A percentile compares a stretch with the other conserved stretches of the same genome.
phyloP scores from a whole-genome alignment of 192 early-diverging fungal species.

The Chytriomyces sp. region DNA sequence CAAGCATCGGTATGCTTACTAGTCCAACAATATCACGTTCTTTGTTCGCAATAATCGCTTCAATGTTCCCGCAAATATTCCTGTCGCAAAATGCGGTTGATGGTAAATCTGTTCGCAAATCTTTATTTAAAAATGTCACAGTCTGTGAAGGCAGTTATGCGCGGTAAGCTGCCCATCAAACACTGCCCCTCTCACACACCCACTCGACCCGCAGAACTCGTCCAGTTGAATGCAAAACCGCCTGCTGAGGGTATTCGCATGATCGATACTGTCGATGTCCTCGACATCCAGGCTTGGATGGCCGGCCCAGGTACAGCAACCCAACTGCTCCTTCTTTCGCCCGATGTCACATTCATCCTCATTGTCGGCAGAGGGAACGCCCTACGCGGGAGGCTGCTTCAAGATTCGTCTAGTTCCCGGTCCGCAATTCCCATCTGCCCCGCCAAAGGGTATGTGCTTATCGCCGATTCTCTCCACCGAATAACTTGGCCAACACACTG shows the following conservation, averaged over 20 bases:
- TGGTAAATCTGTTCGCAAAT: neutral
- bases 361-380: conserved; percentile 63
- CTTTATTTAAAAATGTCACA: neutral
- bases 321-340: conserved; percentile 5
- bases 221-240: conserved; percentile 47
- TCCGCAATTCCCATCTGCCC: conserved; percentile 76
- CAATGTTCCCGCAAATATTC: neutral
- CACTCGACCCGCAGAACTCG: conserved; percentile 35
- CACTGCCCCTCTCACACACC: neutral
- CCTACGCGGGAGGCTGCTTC: conserved; percentile 83
- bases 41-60: neutral
- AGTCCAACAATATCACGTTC: neutral
- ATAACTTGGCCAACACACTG: conserved; percentile 6
- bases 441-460: conserved; percentile 75
- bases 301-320: conserved; percentile 70
- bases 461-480: conserved; percentile 2
- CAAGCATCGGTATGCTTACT: no score
- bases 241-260: conserved; percentile 81
- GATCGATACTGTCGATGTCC: conserved; percentile 65
- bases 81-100: neutral
- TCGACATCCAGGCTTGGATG: conserved; percentile 86
- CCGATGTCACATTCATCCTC: neutral
- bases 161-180: conserved; percentile 11
- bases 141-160: conserved; percentile 13
- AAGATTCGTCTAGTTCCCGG: conserved; percentile 72